These are phyloP conservation scores for Henningerozyma blattae DNA, from an alignment of 805 yeast genomes.

Conservation along the genomic window DNA sequence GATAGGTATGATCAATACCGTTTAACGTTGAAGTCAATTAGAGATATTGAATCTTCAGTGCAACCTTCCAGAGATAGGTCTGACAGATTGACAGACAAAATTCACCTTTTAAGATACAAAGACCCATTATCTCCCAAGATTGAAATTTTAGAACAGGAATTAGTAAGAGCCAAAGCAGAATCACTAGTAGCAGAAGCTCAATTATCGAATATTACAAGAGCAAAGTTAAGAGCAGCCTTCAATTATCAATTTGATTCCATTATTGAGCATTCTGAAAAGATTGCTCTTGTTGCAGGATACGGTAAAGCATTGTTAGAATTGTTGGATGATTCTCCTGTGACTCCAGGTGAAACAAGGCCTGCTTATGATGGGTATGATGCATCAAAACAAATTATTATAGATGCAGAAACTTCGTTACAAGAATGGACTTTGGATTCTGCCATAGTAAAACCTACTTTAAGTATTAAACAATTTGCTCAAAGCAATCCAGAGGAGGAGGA, in stretches of 20 bases:
- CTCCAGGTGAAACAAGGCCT: constrained; percentile 88
- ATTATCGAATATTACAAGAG: constrained; percentile 78
- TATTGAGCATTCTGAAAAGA: constrained; percentile 76
- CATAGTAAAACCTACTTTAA: constrained; percentile 69
- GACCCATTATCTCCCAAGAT: constrained; percentile 76
- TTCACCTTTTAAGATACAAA: constrained; percentile 73
- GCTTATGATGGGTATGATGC: constrained; percentile 85
- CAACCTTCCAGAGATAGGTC: constrained; percentile 84
- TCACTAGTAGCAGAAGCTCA: constrained; percentile 87
- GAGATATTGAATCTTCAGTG: constrained; percentile 79
- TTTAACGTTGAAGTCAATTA: constrained; percentile 65
- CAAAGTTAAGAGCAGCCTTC: constrained; percentile 74
- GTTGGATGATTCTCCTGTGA: constrained; percentile 73
- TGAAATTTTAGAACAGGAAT: constrained; percentile 72
- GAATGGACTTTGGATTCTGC: constrained; percentile 79
- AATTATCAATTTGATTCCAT: constrained; percentile 76
- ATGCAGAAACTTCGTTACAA: constrained; percentile 73
- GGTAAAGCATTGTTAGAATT: constrained; percentile 79
- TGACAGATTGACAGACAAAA: constrained; percentile 74
- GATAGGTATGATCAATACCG: constrained; percentile 81
- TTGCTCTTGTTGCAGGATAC: constrained; percentile 78
- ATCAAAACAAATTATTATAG: constrained; percentile 75
- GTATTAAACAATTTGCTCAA: constrained; percentile 37
- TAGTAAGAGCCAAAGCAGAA: constrained; percentile 88
- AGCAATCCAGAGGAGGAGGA: constrained; percentile 24